These are phyloP conservation scores for Monosporascus sp. DNA, from an alignment of 2,329 filamentous ascomycete species.

Conservation along the genomic window DNA sequence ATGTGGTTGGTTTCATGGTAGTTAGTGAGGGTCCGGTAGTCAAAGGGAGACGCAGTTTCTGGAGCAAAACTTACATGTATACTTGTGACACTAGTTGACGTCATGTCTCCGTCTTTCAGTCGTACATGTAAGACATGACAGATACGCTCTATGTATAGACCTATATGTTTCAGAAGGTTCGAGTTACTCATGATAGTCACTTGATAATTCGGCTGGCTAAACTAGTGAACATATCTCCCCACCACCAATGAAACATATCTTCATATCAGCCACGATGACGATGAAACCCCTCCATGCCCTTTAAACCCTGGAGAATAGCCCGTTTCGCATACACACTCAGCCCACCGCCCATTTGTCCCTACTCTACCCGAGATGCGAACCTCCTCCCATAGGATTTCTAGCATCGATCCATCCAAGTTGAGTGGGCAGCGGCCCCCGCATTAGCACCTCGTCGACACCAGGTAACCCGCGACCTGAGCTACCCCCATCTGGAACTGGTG, in stretches of 20 bases:
- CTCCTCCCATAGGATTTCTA: background rate
- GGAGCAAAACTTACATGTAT: background rate
- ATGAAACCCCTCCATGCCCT: too few relatives aligned
- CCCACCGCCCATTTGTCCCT: background rate
- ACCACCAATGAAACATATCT: too few relatives aligned
- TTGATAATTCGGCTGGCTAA: too few relatives aligned
- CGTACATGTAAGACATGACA: background rate
- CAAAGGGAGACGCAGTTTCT: background rate
- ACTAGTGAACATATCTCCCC: too few relatives aligned
- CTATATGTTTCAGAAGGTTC: background rate
- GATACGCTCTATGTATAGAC: background rate
- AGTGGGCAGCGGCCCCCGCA: background rate
- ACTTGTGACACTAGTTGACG: background rate
- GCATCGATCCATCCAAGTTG: background rate
- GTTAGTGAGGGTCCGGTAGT: background rate
- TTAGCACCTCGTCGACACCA: background rate
- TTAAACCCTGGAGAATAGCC: background rate
- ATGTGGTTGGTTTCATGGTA: background rate
- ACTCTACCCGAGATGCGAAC: background rate
- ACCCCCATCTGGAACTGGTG: background rate
- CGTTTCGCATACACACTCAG: background rate
- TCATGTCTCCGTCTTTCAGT: background rate
- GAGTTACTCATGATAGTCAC: too few relatives aligned
- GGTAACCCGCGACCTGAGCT: background rate
- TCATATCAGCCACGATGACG: too few relatives aligned